Conservation (phyloP, 495 filamentous ascomycete species). For the Hypoxylon fuscum region DNA sequence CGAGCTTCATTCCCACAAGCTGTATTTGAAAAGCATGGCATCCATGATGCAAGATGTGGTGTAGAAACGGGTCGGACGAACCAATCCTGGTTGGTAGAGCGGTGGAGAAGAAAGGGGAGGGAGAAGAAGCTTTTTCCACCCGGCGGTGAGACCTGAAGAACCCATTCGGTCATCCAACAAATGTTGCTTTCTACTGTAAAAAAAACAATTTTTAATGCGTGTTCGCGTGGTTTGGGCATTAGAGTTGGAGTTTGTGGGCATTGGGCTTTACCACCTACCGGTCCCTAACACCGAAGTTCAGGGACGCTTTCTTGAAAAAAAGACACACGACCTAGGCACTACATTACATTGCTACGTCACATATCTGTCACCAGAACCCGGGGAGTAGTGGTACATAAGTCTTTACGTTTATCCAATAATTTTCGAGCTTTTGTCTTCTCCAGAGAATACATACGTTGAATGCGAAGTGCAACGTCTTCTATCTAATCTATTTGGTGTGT, state of each 20-base stretch:
- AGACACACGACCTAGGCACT: neutral
- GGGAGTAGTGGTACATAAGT: conserved; percentile 18
- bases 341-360: conserved; percentile 23
- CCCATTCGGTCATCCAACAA: conserved; percentile 11
- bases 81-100: conserved; percentile 4
- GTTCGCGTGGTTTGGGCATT: conserved; percentile 22
- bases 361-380: conserved; percentile 18
- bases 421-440: neutral
- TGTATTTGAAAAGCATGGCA: conserved; percentile 19
- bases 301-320: neutral
- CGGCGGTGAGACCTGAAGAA: conserved; percentile 24
- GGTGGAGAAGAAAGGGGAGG: conserved; percentile 6
- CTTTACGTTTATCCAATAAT: conserved; percentile 14
- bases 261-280: neutral
- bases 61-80: conserved; percentile 1
- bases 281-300: neutral
- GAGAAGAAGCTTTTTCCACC: conserved; percentile 4
- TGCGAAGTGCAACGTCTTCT: too few species aligned
- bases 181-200: conserved; percentile 22
- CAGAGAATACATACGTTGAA: too few species aligned
- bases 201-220: conserved; percentile 21
- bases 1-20: conserved; percentile 7
- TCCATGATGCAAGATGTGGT: conserved; percentile 6
- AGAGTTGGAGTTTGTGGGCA: conserved; percentile 28
- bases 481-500: too few species aligned